Conservation (phyloP, 805 yeast species). For the Sporopachydermia lactativora region DNA sequence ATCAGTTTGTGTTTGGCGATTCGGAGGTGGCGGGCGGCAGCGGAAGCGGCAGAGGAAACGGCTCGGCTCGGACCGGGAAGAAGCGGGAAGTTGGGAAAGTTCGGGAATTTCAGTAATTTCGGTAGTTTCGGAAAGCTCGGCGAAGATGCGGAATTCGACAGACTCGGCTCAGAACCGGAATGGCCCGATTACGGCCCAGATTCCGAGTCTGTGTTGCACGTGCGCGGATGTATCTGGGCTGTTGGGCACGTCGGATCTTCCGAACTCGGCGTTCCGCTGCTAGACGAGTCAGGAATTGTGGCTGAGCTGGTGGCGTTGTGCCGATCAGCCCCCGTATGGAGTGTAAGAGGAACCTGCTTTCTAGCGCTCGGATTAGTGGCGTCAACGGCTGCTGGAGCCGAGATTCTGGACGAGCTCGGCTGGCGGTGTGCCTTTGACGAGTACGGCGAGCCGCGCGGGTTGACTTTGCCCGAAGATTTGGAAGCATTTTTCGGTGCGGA, state of each 20-base stretch:
- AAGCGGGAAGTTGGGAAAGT: too few relatives aligned
- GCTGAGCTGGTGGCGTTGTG: conserved; percentile 40
- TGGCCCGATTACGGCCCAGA: too few relatives aligned
- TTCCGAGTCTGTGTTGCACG: conserved; percentile 1
- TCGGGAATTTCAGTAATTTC: too few relatives aligned
- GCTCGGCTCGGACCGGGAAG: too few relatives aligned
- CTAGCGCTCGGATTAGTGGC: conserved; percentile 65
- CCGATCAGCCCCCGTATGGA: conserved; percentile 33
- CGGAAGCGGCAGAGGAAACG: background rate
- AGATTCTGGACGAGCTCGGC: conserved; percentile 65
- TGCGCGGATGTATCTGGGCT: conserved; percentile 42
- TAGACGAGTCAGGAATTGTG: conserved; percentile 37
- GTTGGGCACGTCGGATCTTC: conserved; percentile 73
- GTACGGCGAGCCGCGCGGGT: conserved; percentile 23
- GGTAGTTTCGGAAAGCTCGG: conserved; percentile 35
- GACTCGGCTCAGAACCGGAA: too few relatives aligned
- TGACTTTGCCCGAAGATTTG: conserved; percentile 17
- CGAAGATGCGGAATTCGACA: conserved; percentile 2
- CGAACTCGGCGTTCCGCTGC: conserved; percentile 45
- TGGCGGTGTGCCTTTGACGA: conserved; percentile 47
- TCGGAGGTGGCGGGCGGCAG: background rate
- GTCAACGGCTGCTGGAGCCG: conserved; percentile 64
- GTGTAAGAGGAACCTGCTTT: conserved; percentile 63
- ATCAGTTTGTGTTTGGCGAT: conserved; percentile 18
- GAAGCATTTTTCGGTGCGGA: conserved; percentile 10